phyloP scores from a whole-genome alignment of 192 early-diverging fungal genomes.

The Mortierella claussenii region DNA sequence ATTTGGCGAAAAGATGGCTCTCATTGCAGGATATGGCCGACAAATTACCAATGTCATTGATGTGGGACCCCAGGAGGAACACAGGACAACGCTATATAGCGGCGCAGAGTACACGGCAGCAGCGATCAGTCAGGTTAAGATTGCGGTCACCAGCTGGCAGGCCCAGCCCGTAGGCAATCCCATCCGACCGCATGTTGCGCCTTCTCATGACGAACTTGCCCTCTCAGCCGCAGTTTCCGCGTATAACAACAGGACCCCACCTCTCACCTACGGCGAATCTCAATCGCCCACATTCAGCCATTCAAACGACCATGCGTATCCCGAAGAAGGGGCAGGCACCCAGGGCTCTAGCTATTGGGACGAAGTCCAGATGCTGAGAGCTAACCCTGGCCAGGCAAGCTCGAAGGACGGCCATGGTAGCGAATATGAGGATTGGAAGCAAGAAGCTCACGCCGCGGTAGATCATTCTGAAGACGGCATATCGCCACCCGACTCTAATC shows the following conservation, averaged over 20 bases:
- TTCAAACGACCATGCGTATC: not conserved
- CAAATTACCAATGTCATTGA: slow-evolving; percentile 52
- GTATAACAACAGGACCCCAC: slow-evolving; percentile 26
- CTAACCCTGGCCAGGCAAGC: slow-evolving; percentile 12
- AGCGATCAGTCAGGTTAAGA: slow-evolving; percentile 43
- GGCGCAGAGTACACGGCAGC: slow-evolving; percentile 51
- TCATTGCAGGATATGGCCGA: slow-evolving; percentile 56
- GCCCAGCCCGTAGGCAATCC: slow-evolving; percentile 27
- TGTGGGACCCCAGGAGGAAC: slow-evolving; percentile 27
- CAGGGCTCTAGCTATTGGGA: slow-evolving; percentile 24
- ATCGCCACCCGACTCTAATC: slow-evolving; percentile 9
- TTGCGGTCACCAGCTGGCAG: slow-evolving; percentile 51
- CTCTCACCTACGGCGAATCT: slow-evolving; percentile 9
- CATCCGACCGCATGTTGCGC: slow-evolving; percentile 29
- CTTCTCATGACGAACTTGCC: slow-evolving; percentile 35
- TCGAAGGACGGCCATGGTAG: slow-evolving; percentile 7
- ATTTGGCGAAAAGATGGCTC: slow-evolving; percentile 52
- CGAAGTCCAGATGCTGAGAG: slow-evolving; percentile 26
- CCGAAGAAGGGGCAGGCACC: not conserved
- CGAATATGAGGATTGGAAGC: slow-evolving; percentile 39
- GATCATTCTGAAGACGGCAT: slow-evolving; percentile 13
- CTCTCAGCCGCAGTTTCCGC: slow-evolving; percentile 21
- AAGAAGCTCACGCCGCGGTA: slow-evolving; percentile 7
- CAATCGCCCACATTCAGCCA: slow-evolving; percentile 2
- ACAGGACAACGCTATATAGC: slow-evolving; percentile 27